A percentile compares a stretch with the other conserved stretches of the same genome.
These are phyloP conservation scores for Talaromyces sp. DNA, from an alignment of 2,329 filamentous ascomycete genomes.

Conservation along the genomic window DNA sequence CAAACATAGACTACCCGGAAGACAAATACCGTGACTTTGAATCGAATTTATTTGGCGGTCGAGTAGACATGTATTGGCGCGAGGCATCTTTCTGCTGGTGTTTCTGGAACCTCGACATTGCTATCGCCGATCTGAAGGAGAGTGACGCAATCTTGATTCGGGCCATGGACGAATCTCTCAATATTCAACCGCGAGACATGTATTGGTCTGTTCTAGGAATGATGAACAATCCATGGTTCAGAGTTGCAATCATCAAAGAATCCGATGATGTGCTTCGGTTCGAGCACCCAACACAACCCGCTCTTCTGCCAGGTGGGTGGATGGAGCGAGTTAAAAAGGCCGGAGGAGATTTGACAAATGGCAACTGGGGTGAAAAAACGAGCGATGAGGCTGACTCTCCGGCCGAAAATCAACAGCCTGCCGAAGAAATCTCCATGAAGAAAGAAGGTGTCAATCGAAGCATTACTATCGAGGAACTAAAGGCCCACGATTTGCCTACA, in stretches of 20 bases:
- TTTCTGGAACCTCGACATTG: slow-evolving; percentile 75
- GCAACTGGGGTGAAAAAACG: slow-evolving; percentile 74
- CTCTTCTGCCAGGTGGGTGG: slow-evolving; percentile 75
- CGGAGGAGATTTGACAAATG: slow-evolving; percentile 74
- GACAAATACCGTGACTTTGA: slow-evolving; percentile 69
- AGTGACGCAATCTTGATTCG: slow-evolving; percentile 73
- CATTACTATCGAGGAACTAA: slow-evolving; percentile 68
- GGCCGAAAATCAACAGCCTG: slow-evolving; percentile 40
- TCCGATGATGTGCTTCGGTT: slow-evolving; percentile 59
- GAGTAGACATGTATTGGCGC: slow-evolving; percentile 73
- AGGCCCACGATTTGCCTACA: slow-evolving; percentile 58
- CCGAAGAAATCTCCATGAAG: slow-evolving; percentile 70
- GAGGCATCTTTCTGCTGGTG: slow-evolving; percentile 88
- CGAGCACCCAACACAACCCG: slow-evolving; percentile 83
- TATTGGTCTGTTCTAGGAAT: slow-evolving; percentile 94
- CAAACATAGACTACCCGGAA: slow-evolving; percentile 76
- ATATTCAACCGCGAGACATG: slow-evolving; percentile 83
- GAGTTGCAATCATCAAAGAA: slow-evolving; percentile 70
- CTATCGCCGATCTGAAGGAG: slow-evolving; percentile 55
- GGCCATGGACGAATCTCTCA: slow-evolving; percentile 86
- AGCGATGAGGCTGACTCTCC: slow-evolving; percentile 40
- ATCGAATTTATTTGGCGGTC: slow-evolving; percentile 66
- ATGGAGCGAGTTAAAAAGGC: slow-evolving; percentile 85
- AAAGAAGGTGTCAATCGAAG: slow-evolving; percentile 58
- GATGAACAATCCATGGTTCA: slow-evolving; percentile 98